Evolutionary conservation across 495 filamentous ascomycete species (phyloP).

Genomic region (Haplographium delicatum): DNA sequence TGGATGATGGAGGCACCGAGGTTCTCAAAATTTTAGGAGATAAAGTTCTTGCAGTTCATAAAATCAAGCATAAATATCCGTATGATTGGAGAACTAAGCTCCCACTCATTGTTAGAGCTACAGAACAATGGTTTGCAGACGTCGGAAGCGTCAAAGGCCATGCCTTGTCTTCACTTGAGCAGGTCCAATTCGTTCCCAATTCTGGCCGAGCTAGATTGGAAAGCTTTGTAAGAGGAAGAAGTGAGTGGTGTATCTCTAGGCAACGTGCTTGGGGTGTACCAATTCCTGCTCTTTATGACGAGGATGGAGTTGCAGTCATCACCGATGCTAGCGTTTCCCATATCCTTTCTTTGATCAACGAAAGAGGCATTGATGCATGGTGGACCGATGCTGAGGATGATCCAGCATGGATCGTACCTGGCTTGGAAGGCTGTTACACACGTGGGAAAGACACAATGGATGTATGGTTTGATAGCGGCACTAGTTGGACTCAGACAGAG

Average conservation of each 20-base stretch:
- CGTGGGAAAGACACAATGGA: conserved; percentile 98
- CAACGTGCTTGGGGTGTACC: conserved; percentile 96
- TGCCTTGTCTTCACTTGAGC: conserved; percentile 60
- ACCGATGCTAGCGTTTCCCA: conserved; percentile 75
- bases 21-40: conserved; percentile 62
- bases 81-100: conserved; percentile 96
- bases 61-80: conserved; percentile 85
- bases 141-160: conserved; percentile 71
- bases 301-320: conserved; percentile 63
- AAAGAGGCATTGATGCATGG: conserved; percentile 84
- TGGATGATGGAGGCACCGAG: conserved; percentile 56
- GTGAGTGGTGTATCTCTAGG: conserved; percentile 98
- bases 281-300: conserved; percentile 83
- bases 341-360: conserved; percentile 72
- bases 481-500: conserved; percentile 72
- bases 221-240: conserved; percentile 79
- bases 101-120: conserved; percentile 86
- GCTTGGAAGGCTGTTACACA: conserved; percentile 48
- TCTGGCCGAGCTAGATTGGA: conserved; percentile 65
- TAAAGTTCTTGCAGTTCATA: conserved; percentile 58
- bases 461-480: conserved; percentile 99
- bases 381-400: conserved; percentile 79
- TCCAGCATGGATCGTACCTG: conserved; percentile 62
- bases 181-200: conserved; percentile 74
- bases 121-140: conserved; percentile 96